These are phyloP conservation scores for Begonia loranthoides DNA, from an alignment of 306 rosid genomes.

Conservation along the genomic window DNA sequence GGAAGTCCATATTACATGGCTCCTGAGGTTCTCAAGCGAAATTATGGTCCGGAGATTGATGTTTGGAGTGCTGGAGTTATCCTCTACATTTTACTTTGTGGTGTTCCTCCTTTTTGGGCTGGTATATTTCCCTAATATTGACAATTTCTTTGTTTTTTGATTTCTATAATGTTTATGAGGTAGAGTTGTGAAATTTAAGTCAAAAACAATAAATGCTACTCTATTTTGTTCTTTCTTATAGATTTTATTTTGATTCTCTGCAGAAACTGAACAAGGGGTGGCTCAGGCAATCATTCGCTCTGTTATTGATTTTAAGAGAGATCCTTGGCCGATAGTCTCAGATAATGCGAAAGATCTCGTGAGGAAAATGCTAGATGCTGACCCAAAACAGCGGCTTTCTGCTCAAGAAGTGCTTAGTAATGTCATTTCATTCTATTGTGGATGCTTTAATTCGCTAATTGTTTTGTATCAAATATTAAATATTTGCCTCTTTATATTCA, in stretches of 20 bases:
- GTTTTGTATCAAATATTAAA: background rate
- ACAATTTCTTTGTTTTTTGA: background rate
- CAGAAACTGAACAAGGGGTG: slow-evolving; percentile 52
- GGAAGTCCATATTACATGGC: slow-evolving; percentile 93
- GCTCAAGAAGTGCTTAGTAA: slow-evolving; percentile 39
- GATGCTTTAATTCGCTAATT: too few species aligned
- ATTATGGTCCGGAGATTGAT: slow-evolving; percentile 79
- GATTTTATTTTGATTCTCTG: slow-evolving; percentile 2
- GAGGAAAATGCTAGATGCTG: slow-evolving; percentile 35
- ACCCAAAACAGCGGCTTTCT: slow-evolving; percentile 31
- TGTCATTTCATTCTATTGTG: background rate
- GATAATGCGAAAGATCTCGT: slow-evolving; percentile 42
- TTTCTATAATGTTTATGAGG: background rate
- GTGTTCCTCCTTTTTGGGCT: slow-evolving; percentile 92
- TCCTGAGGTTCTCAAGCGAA: slow-evolving; percentile 71
- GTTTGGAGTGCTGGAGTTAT: slow-evolving; percentile 92
- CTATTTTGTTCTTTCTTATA: background rate
- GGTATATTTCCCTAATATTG: slow-evolving; percentile 25
- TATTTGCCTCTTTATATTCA: slow-evolving; percentile 9
- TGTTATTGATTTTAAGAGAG: slow-evolving; percentile 37
- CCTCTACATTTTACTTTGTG: slow-evolving; percentile 66
- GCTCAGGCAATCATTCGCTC: slow-evolving; percentile 47
- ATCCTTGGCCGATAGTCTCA: slow-evolving; percentile 42
- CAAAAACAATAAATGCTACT: background rate
- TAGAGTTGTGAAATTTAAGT: background rate